Evolutionary conservation across 164 flowering plant species (phyloP), one percentile per base, ranked within the genome.

Genomic region (Vitis cinerea): DNA sequence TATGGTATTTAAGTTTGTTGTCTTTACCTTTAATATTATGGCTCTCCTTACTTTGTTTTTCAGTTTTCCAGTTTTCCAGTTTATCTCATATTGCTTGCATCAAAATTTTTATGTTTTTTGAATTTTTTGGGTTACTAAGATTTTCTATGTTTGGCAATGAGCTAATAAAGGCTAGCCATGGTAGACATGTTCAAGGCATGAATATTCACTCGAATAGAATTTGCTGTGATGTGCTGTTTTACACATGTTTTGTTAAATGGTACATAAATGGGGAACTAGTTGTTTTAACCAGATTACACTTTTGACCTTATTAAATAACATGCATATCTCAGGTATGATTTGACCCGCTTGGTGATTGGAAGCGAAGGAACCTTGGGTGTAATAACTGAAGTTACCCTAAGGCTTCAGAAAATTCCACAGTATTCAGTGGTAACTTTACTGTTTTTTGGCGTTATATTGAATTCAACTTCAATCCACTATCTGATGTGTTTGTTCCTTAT

Each of bases 301-400:
- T 16, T 67, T 64, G 29, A 61, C n/a, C 44, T 64, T 69, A 5
- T 8, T 23, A 48, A 47, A 30, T 74, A 2, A 37, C 44, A 37
- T 61, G 19, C 27, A 3, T 50, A 44, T 64, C 13, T 44, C 72
- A 94, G 99, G 85, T 94, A 94, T 76, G 99, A 94, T 80, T 80
- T 94, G 78, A 94, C 99, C 56, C 94, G 99, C 31, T 73, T 95
- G 79, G 68, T 95, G 74, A 93, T 95, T 79, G 99, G 99, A 78
- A 95, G 98, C 82, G 99, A 95, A 87, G 99, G 98, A 77, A 95
- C 99, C 12, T 78, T 95, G 74, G 97, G 99, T 61, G 89, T 95
- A 8, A 88, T 95, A 73, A 90, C 99, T 15, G 99, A 95, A 81
- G 93, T 89, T 69, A 95, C 99, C 61, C 73, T 95, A 27, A 85